Percentiles rank a stretch among this genome's conserved stretches.
Evolutionary conservation across 805 yeast genomes (phyloP).

Genomic region (Pichia insulana): DNA sequence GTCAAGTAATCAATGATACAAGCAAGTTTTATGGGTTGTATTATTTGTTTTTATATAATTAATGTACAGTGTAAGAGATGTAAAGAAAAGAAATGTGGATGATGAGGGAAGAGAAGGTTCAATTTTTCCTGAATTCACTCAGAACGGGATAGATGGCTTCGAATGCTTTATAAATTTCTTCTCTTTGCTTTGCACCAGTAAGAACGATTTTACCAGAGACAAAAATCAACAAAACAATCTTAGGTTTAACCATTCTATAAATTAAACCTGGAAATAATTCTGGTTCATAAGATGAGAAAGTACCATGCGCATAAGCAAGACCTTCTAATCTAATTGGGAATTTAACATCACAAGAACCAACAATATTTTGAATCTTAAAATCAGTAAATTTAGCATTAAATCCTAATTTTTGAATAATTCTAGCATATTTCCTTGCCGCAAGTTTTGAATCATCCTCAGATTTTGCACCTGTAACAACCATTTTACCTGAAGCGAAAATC

Average conservation of each 20-base stretch:
- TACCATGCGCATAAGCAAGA: slow-evolving; percentile 94
- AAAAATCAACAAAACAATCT: slow-evolving; percentile 89
- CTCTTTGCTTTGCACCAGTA: slow-evolving; percentile 98
- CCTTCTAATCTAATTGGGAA: slow-evolving; percentile 97
- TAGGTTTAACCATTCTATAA: slow-evolving; percentile 99
- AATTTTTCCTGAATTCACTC: slow-evolving; percentile 84
- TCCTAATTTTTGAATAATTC: slow-evolving; percentile 96
- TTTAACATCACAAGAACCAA: slow-evolving; percentile 97
- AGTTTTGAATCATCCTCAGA: slow-evolving; percentile 97
- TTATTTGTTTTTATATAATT: background rate
- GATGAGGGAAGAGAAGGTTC: background rate
- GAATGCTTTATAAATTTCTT: slow-evolving; percentile 95
- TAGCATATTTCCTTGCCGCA: slow-evolving; percentile 95
- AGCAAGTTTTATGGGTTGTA: too few relatives aligned
- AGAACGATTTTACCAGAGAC: slow-evolving; percentile 96
- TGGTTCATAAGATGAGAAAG: slow-evolving; percentile 97
- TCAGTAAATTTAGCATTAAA: slow-evolving; percentile 97
- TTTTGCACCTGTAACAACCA: slow-evolving; percentile 99
- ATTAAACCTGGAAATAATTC: slow-evolving; percentile 96
- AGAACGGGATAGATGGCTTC: slow-evolving; percentile 97
- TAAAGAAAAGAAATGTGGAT: background rate
- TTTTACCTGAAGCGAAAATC: slow-evolving; percentile 96
- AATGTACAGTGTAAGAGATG: background rate
- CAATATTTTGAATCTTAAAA: slow-evolving; percentile 96
- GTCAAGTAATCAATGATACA: too few relatives aligned